These are phyloP conservation scores for Gentiana straminea DNA, from an alignment of 257 asterid genomes.

Conservation along the genomic window DNA sequence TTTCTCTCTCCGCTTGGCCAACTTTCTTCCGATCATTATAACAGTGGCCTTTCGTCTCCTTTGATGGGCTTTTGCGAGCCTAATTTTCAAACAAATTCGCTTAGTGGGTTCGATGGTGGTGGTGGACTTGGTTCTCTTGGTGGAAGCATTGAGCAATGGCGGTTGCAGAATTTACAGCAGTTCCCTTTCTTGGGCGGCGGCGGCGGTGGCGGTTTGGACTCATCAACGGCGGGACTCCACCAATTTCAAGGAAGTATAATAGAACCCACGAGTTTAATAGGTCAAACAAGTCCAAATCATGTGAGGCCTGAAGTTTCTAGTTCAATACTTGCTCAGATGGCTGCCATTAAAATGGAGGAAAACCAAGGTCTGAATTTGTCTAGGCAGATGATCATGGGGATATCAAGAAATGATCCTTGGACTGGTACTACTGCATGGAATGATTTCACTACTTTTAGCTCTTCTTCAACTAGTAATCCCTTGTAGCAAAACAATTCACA, in stretches of 20 bases:
- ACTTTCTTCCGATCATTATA: slow-evolving; percentile 32
- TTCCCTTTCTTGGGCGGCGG: slow-evolving; percentile 51
- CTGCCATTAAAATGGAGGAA: slow-evolving; percentile 64
- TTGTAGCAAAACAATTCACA: slow-evolving; percentile 13
- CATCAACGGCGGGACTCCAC: slow-evolving; percentile 19
- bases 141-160: slow-evolving; percentile 56
- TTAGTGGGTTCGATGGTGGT: slow-evolving; percentile 12
- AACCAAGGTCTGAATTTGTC: slow-evolving; percentile 34
- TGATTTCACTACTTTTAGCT: slow-evolving; percentile 63
- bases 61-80: slow-evolving; percentile 28
- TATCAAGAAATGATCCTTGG: slow-evolving; percentile 40
- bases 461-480: slow-evolving; percentile 62
- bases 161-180: slow-evolving; percentile 46
- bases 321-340: slow-evolving; percentile 35
- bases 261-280: slow-evolving; percentile 28
- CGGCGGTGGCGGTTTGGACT: slow-evolving; percentile 9
- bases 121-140: slow-evolving; percentile 31
- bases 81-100: slow-evolving; percentile 35
- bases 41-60: slow-evolving; percentile 30
- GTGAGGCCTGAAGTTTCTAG: slow-evolving; percentile 38
- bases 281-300: slow-evolving; percentile 21
- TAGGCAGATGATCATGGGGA: slow-evolving; percentile 40
- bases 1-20: slow-evolving; percentile 63
- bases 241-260: slow-evolving; percentile 31
- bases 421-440: slow-evolving; percentile 37